Base-by-base conservation (phyloP, 169 alveolate genomes). In the Amoebophrya sp. region DNA sequence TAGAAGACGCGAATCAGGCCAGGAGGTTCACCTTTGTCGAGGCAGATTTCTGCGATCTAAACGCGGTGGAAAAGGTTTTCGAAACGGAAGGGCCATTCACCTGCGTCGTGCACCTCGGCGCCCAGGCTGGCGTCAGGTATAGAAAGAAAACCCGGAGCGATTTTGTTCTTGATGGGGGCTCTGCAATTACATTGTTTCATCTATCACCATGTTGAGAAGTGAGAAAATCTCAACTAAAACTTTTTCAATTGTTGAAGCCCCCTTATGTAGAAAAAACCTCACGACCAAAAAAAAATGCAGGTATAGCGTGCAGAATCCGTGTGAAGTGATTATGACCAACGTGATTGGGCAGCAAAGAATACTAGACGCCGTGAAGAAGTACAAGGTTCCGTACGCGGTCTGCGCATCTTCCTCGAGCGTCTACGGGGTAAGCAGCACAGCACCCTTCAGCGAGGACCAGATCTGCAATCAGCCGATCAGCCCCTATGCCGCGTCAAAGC, bases 51-150 rank as follows among this genome's bases (percentile, higher is more conserved):
- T 7, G 40, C 29, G 77, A 89, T n/a, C 77, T 33, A 23, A 32
- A 53, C 1, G 91, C 91, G 1, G 40, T 89, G 39, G 77, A 39
- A 0, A 23, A 89, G 77, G 77, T 89, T 18, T 89, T 92, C 90
- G 93, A 23, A 32, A 7, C 25, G 77, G 47, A 92, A 10, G 39
- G 83, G 12, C 83, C 29, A 53, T 35, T 89, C 40, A 90, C 90
- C 53, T 93, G 32, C 40, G 40, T 92, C n/a, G 40, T 53, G 41
- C 94, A 92, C 89, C 77, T 92, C 77, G 94, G 93, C 18, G 94
- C 94, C 0, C 92, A 92, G 77, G 92, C 94, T 0, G 94, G 94
- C 23, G 94, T 92, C 90, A 23, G 94, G 90, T 47, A 47, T 40
- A 89, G 89, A 0, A 89, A 89, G 53, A 41, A 89, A 2, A 35